Base-by-base conservation (phyloP, 1,139 yeast genomes). In the Trichomonascaceae sp. region DNA sequence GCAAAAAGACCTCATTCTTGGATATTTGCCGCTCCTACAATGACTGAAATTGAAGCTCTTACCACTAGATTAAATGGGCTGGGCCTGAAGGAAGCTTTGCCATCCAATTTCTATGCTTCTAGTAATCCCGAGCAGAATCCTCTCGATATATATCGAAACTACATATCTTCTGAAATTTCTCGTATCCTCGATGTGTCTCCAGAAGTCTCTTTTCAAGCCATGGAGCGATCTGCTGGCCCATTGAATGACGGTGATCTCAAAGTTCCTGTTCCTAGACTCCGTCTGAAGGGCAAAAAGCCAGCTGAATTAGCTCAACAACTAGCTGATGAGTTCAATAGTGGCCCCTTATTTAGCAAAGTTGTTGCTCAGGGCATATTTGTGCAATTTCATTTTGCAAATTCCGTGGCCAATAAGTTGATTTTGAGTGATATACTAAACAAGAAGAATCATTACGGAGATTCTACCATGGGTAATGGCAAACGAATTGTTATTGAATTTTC, bases 241-340 rank as follows among this genome's bases (percentile, higher is more conserved):
- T 41, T 49, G 12, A 97, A 89, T 57, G 87, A 95, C 69, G 99
- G 99, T 66, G 99, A 93, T 70, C 79, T 93, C 66, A 79, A 91
- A 62, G 81, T 93, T 56, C 98, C 99, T 46, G 79, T 93, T 51
- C 99, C 99, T 64, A 83, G 98, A 70, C 80, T 93, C 68, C 83
- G 97, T 74, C 77, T 90, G 63, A 90, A 91, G 74, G 96, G 96
- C 48, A 76, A 82, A 52, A 86, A 87, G 62, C 95, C 95, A 53
- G 86, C 86, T 69, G 89, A 84, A 56, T 77, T 90, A 64, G 98
- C 99, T 32, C 71, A 72, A 52, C 88, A 91, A 68, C 86, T 96
- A 89, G 86, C 96, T 32, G 78, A 56, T 32, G 63, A 67, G 61
- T 72, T 73, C 64, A 70, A 73, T 39, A 61, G 61, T 45, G 90